Percentiles rank a stretch among this genome's conserved stretches.
phyloP scores from a whole-genome alignment of 2,329 filamentous ascomycete genomes.

The Rhynchosporium secalis region DNA sequence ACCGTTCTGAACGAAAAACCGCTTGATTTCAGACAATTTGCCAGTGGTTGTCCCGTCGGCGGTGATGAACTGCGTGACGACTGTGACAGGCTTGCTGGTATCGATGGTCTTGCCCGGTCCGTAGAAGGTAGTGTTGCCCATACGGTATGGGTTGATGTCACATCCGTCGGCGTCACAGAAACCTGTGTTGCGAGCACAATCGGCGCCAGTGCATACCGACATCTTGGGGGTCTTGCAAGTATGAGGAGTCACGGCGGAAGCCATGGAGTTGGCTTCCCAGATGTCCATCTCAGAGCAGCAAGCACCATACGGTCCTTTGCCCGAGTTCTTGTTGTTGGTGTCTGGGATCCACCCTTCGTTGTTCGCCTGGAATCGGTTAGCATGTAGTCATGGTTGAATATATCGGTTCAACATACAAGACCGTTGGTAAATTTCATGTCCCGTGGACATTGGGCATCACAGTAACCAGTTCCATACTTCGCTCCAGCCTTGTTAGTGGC shows the following conservation, averaged over 20 bases:
- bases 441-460: conserved; percentile 58
- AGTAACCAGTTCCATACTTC: conserved; percentile 65
- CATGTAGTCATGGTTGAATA: too few species aligned
- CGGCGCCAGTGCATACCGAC: conserved; percentile 45
- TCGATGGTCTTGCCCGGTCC: conserved; percentile 54
- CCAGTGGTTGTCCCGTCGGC: conserved; percentile 50
- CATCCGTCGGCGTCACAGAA: conserved; percentile 62
- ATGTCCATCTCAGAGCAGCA: conserved; percentile 71
- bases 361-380: conserved; percentile 48
- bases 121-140: conserved; percentile 57
- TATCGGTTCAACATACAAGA: conserved; percentile 40
- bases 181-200: conserved; percentile 52
- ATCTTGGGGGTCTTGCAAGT: conserved; percentile 50
- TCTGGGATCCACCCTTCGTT: conserved; percentile 52
- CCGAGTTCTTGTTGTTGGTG: conserved; percentile 51
- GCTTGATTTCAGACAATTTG: conserved; percentile 53
- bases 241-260: conserved; percentile 45
- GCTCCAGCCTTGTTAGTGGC: conserved; percentile 59
- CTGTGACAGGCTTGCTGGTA: conserved; percentile 53
- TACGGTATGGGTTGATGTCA: conserved; percentile 62
- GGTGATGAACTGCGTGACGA: conserved; percentile 62
- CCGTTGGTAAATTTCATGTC: conserved; percentile 56
- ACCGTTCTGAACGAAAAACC: conserved; percentile 58
- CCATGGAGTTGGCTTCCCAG: conserved; percentile 63
- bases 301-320: conserved; percentile 54